A percentile compares a stretch with the other conserved stretches of the same genome.
These are phyloP conservation scores for Monosporascus sp. DNA, from an alignment of 2,329 filamentous ascomycete genomes.

Conservation along the genomic window DNA sequence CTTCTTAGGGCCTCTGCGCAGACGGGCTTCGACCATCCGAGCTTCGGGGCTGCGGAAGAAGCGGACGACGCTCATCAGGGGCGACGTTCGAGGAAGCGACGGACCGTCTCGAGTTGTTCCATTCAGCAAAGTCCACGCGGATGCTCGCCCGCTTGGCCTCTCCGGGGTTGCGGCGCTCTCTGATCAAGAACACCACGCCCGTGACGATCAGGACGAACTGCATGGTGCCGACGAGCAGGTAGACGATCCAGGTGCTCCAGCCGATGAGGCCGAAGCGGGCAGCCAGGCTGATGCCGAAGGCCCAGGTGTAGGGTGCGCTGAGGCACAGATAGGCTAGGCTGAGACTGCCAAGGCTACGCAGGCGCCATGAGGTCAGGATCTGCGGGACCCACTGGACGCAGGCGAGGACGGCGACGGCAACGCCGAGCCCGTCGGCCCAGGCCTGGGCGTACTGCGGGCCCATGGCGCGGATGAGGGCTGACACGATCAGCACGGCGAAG, in stretches of 20 bases:
- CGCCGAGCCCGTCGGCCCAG: conserved; percentile 13
- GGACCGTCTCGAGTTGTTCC: conserved; percentile 2
- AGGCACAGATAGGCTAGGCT: conserved; percentile 9
- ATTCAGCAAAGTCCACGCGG: conserved; percentile 4
- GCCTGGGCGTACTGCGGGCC: conserved; percentile 10
- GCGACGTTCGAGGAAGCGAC: conserved; percentile 2
- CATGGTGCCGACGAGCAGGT: conserved; percentile 15
- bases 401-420: conserved; percentile 12
- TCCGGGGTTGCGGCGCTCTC: conserved; percentile 4
- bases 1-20: no score
- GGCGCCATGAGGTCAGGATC: conserved; percentile 9
- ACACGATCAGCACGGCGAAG: conserved; percentile 9
- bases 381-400: conserved; percentile 17
- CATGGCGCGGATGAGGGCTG: conserved; percentile 9
- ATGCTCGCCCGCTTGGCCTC: conserved; percentile 1
- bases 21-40: no score
- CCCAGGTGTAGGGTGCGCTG: conserved; percentile 21
- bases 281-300: conserved; percentile 13
- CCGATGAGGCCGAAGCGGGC: conserved; percentile 11
- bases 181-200: conserved; percentile 10
- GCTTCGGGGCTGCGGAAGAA: background rate
- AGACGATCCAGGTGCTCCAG: conserved; percentile 16
- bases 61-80: conserved; percentile 4
- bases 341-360: conserved; percentile 12
- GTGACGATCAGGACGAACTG: conserved; percentile 13